Conservation (phyloP, 805 yeast genomes). For the Komagataella phaffii region DNA sequence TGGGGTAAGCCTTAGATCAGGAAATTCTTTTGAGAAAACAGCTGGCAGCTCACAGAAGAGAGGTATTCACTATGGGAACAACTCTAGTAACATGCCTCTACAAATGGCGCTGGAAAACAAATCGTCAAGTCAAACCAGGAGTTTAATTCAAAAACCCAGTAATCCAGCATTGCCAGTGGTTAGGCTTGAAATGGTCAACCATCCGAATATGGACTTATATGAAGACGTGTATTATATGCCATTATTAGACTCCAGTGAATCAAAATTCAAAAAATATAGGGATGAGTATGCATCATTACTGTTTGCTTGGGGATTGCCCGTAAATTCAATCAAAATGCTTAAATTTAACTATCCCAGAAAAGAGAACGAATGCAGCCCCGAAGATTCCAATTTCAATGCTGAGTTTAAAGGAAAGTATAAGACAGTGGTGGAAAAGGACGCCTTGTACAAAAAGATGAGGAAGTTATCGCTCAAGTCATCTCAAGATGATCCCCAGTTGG, state of each 20-base stretch:
- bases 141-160: not conserved
- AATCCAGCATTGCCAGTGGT: conserved; percentile 15
- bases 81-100: not conserved
- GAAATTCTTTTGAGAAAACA: not conserved
- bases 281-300: conserved; percentile 67
- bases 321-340: conserved; percentile 65
- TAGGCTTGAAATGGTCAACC: conserved; percentile 32
- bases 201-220: conserved; percentile 26
- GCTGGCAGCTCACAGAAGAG: not conserved
- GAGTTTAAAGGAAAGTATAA: conserved; percentile 24
- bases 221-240: conserved; percentile 26
- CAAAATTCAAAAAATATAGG: conserved; percentile 30
- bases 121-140: not conserved
- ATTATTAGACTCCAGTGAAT: conserved; percentile 24
- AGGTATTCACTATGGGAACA: not conserved
- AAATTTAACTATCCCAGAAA: conserved; percentile 40
- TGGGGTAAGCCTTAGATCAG: not conserved
- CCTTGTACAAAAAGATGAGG: not conserved
- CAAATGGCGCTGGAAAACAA: not conserved
- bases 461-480: not conserved
- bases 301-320: conserved; percentile 72
- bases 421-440: conserved; percentile 6
- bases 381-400: conserved; percentile 12
- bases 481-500: not conserved
- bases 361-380: conserved; percentile 6